These are phyloP conservation scores for Myxozyma geophila DNA, from an alignment of 805 yeast genomes.

Conservation along the genomic window DNA sequence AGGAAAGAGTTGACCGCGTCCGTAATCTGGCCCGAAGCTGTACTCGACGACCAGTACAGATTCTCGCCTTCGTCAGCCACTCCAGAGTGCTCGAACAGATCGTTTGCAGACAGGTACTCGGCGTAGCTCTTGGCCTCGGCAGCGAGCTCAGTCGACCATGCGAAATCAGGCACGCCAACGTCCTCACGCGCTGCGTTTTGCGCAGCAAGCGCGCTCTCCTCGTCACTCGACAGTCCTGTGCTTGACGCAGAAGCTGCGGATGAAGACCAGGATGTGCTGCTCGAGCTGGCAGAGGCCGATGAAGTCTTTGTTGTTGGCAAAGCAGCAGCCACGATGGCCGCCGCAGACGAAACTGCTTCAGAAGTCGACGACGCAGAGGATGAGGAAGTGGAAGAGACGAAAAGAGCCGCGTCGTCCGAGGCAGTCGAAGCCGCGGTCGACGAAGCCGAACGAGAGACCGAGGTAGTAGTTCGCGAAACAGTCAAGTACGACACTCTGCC, in stretches of 20 bases:
- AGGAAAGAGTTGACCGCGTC: slow-evolving; percentile 14
- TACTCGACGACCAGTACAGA: slow-evolving; percentile 12
- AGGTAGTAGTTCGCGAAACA: not conserved
- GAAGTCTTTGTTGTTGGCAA: not conserved
- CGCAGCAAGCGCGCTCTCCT: not conserved
- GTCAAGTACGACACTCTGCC: not conserved
- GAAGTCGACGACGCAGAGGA: slow-evolving; percentile 5
- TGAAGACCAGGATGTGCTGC: not conserved
- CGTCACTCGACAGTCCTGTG: slow-evolving; percentile 6
- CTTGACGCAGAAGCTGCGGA: slow-evolving; percentile 1
- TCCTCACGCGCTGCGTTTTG: slow-evolving; percentile 16
- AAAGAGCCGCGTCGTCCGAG: not conserved
- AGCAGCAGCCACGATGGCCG: slow-evolving; percentile 1
- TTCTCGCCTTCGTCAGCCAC: slow-evolving; percentile 18
- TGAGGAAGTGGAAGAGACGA: not conserved
- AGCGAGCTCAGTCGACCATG: slow-evolving; percentile 10
- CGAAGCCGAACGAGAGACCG: not conserved
- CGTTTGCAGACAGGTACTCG: slow-evolving; percentile 9
- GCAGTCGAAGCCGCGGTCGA: not conserved
- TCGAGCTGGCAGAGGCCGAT: not conserved
- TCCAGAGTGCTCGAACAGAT: slow-evolving; percentile 11
- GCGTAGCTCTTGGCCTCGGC: slow-evolving; percentile 17
- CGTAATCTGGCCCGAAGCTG: slow-evolving; percentile 6
- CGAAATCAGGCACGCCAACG: slow-evolving; percentile 7
- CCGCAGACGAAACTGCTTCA: not conserved